Percentiles rank a stretch among this genome's conserved stretches.
These are phyloP conservation scores for Lentinula edodes DNA, from an alignment of 768 basidiomycete species.

Conservation along the genomic window DNA sequence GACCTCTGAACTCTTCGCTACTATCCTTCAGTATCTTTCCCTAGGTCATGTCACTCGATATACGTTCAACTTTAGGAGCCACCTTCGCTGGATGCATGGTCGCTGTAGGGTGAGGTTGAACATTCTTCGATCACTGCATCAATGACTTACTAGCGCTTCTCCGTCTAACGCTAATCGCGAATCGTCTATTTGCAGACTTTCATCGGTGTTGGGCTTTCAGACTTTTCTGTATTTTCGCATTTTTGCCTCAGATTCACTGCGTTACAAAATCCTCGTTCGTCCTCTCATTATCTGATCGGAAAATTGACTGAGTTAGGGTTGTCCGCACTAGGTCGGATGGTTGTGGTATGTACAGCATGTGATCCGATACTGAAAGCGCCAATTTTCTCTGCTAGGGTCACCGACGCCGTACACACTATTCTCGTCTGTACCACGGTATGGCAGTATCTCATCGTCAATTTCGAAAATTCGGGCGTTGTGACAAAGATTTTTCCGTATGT, in stretches of 20 bases:
- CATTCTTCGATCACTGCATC: not conserved
- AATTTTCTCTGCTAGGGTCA: not conserved
- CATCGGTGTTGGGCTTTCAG: constrained; percentile 11
- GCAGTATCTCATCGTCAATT: constrained; percentile 7
- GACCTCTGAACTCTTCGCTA: not conserved
- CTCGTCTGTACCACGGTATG: constrained; percentile 9
- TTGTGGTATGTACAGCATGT: not conserved
- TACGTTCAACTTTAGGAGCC: constrained; percentile 7
- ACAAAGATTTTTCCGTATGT: constrained; percentile 4
- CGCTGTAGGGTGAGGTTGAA: constrained; percentile 7
- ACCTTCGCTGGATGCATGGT: constrained; percentile 7
- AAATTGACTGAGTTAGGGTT: not conserved
- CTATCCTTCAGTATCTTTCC: not conserved
- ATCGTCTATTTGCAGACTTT: constrained; percentile 5
- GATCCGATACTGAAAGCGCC: not conserved
- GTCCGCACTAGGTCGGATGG: not conserved
- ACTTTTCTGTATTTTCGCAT: constrained; percentile 12
- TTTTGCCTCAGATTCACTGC: constrained; percentile 7
- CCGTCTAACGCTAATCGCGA: not conserved
- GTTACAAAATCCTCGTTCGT: constrained; percentile 9
- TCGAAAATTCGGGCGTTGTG: not conserved
- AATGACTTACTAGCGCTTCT: not conserved
- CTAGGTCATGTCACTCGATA: constrained; percentile 2
- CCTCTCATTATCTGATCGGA: not conserved
- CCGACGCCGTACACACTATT: constrained; percentile 9